Evolutionary conservation across 2,329 filamentous ascomycete species (phyloP).

Genomic region (Geosmithia flava): DNA sequence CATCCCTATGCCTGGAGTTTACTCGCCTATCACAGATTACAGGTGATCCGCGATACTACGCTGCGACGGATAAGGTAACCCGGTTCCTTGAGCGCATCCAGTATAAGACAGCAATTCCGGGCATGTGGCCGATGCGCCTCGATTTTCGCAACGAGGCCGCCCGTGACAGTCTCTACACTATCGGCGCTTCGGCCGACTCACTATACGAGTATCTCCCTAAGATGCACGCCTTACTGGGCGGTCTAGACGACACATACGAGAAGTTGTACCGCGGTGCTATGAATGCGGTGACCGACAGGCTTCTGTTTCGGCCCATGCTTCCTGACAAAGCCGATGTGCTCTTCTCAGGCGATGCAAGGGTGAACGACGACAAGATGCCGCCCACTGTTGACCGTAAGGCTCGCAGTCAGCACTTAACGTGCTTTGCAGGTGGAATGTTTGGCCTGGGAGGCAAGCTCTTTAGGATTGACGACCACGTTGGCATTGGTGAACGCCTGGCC

Average conservation of each 20-base stretch:
- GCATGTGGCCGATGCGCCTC: constrained; percentile 48
- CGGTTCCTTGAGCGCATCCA: constrained; percentile 42
- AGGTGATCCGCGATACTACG: constrained; percentile 46
- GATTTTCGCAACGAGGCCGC: constrained; percentile 36
- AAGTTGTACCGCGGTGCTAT: constrained; percentile 31
- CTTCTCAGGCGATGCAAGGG: constrained; percentile 39
- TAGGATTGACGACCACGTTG: constrained; percentile 38
- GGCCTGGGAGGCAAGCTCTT: constrained; percentile 50
- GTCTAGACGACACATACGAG: constrained; percentile 27
- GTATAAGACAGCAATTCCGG: constrained; percentile 40
- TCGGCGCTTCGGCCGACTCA: constrained; percentile 45
- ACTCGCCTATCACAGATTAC: constrained; percentile 54
- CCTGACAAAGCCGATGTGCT: constrained; percentile 46
- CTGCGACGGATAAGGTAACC: constrained; percentile 45
- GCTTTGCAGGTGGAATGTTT: constrained; percentile 57
- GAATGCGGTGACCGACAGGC: constrained; percentile 42
- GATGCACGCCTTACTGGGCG: constrained; percentile 53
- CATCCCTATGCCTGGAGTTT: constrained; percentile 48
- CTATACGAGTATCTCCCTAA: constrained; percentile 56
- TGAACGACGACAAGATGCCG: neutral
- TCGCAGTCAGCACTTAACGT: constrained; percentile 44
- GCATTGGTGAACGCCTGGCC: constrained; percentile 44
- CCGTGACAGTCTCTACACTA: constrained; percentile 36
- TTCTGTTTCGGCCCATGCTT: constrained; percentile 58
- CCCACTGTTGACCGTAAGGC: constrained; percentile 17